Percentiles rank a stretch among this genome's conserved stretches.
Evolutionary conservation across 2,329 filamentous ascomycete species (phyloP).

Genomic region (Calonectria pseudoturangicola): DNA sequence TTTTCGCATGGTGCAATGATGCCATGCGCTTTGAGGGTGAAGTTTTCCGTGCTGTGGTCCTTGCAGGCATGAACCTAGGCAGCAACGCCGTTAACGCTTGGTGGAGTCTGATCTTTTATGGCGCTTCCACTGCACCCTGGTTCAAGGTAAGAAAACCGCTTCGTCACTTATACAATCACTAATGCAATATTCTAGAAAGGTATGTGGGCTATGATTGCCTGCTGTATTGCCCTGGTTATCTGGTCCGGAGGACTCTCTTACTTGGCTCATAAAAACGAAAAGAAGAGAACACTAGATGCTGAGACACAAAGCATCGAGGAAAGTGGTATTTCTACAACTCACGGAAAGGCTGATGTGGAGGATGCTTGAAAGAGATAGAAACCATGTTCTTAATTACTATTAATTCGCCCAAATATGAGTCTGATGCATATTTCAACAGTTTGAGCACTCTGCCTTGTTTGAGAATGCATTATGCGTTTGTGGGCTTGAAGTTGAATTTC

Average conservation of each 20-base stretch:
- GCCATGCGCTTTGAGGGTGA: slow-evolving; percentile 78
- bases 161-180: slow-evolving; percentile 27
- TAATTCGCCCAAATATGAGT: not conserved
- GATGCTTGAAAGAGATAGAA: not conserved
- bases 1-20: slow-evolving; percentile 86
- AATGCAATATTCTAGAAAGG: slow-evolving; percentile 67
- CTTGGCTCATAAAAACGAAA: slow-evolving; percentile 40
- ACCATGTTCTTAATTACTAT: too few relatives aligned
- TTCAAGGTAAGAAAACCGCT: slow-evolving; percentile 68
- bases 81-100: slow-evolving; percentile 82
- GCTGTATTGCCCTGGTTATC: slow-evolving; percentile 73
- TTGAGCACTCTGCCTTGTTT: too few relatives aligned
- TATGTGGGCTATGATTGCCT: slow-evolving; percentile 85
- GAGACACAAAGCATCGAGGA: slow-evolving; percentile 10
- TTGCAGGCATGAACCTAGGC: slow-evolving; percentile 83
- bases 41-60: slow-evolving; percentile 78
- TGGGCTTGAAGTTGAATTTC: too few relatives aligned
- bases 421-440: not conserved
- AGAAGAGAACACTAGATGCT: not conserved
- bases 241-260: slow-evolving; percentile 76
- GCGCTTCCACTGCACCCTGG: slow-evolving; percentile 78
- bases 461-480: too few relatives aligned
- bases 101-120: slow-evolving; percentile 84
- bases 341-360: not conserved
- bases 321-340: not conserved